These are phyloP conservation scores for Tulasnella sp. DNA, from an alignment of 768 basidiomycete species.

Conservation along the genomic window DNA sequence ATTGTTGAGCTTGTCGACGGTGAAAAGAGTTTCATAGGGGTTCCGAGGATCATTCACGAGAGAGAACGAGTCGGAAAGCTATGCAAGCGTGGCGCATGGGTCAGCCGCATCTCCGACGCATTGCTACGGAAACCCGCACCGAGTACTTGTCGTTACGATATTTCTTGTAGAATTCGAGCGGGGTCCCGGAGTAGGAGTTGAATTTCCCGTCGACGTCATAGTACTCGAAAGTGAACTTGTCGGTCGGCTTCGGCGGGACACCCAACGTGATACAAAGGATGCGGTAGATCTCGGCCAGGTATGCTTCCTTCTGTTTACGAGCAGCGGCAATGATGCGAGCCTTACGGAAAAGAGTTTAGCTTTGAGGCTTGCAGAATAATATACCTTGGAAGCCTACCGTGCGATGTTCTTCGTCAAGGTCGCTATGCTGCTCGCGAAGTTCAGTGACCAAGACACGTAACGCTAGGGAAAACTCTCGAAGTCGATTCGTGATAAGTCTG, in stretches of 20 bases:
- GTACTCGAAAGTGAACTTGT: slow-evolving; percentile 79
- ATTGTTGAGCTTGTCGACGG: slow-evolving; percentile 87
- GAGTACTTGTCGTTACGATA: slow-evolving; percentile 48
- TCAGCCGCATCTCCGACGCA: not conserved
- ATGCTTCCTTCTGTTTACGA: slow-evolving; percentile 72
- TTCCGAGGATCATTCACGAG: slow-evolving; percentile 94
- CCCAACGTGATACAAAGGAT: slow-evolving; percentile 80
- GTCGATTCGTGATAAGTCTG: slow-evolving; percentile 71
- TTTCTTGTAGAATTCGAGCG: slow-evolving; percentile 64
- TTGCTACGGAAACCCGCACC: slow-evolving; percentile 27
- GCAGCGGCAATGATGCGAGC: slow-evolving; percentile 39
- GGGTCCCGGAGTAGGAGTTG: slow-evolving; percentile 66
- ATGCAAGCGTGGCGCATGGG: not conserved
- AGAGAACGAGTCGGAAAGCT: slow-evolving; percentile 74
- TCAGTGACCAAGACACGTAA: slow-evolving; percentile 53
- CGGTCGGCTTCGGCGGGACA: slow-evolving; percentile 64
- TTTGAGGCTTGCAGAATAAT: not conserved
- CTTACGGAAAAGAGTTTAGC: not conserved
- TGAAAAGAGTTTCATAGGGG: slow-evolving; percentile 68
- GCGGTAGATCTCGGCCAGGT: slow-evolving; percentile 73
- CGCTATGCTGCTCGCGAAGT: slow-evolving; percentile 30
- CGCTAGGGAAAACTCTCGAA: slow-evolving; percentile 80
- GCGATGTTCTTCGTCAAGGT: not conserved
- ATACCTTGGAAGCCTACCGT: not conserved
- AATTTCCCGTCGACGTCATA: slow-evolving; percentile 68